Conservation (phyloP, 306 rosid species). For the Begonia masoniana region DNA sequence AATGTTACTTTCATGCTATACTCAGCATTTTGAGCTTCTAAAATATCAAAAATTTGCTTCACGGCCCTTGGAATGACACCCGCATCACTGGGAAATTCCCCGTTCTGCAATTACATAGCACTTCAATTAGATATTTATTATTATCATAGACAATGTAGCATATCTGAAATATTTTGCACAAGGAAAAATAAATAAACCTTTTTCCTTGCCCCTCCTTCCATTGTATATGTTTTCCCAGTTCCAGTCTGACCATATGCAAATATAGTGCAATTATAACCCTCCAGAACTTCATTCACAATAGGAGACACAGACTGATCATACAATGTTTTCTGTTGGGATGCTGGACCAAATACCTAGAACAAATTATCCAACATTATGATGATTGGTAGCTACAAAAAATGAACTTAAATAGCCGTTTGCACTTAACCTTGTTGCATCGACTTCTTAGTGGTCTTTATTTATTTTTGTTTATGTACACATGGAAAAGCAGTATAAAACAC, state of each 20-base stretch:
- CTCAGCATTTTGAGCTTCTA: constrained; percentile 80
- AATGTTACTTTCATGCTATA: constrained; percentile 87
- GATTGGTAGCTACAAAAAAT: too few relatives aligned
- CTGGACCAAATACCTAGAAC: constrained; percentile 81
- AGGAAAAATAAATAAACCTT: constrained; percentile 32
- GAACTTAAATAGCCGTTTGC: too few relatives aligned
- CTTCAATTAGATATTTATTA: neutral
- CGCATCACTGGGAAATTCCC: constrained; percentile 78
- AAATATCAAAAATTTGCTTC: constrained; percentile 79
- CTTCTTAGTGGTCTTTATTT: neutral
- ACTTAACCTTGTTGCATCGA: too few relatives aligned
- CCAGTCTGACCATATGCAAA: constrained; percentile 99
- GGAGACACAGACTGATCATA: constrained; percentile 94
- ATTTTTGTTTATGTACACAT: neutral
- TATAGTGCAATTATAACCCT: constrained; percentile 90
- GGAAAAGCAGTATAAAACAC: constrained; percentile 1
- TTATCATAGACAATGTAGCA: neutral
- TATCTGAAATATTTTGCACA: neutral
- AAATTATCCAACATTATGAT: neutral
- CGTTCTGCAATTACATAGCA: constrained; percentile 30
- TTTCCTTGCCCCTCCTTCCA: constrained; percentile 93
- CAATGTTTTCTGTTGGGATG: constrained; percentile 77
- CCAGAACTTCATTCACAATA: constrained; percentile 86
- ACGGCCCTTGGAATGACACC: constrained; percentile 98
- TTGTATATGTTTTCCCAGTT: constrained; percentile 94